These are phyloP conservation scores for Pyricularia sp. DNA, from an alignment of 2,329 filamentous ascomycete species.

Conservation along the genomic window DNA sequence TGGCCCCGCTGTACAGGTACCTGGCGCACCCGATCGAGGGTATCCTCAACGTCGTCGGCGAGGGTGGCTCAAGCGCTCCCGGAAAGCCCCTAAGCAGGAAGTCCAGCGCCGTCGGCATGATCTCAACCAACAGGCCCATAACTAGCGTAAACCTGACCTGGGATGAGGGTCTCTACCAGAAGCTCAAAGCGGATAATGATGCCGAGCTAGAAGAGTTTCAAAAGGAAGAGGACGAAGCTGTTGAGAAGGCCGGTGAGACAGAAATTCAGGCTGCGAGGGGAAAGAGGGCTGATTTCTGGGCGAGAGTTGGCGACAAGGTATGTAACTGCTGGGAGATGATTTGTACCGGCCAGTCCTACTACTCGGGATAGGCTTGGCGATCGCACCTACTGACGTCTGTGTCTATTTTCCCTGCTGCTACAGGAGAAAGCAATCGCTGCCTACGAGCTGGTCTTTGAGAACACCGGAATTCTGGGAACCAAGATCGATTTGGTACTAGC, in stretches of 20 bases:
- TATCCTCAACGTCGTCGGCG: constrained; percentile 64
- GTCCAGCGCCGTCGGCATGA: constrained; percentile 59
- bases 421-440: constrained; percentile 89
- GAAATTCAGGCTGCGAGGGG: constrained; percentile 86
- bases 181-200: constrained; percentile 64
- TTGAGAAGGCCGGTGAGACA: constrained; percentile 90
- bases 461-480: constrained; percentile 89
- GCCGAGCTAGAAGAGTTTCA: constrained; percentile 62
- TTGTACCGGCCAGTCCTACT: neutral
- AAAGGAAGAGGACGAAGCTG: constrained; percentile 85
- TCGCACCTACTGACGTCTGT: constrained; percentile 9
- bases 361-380: too few relatives aligned
- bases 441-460: constrained; percentile 89
- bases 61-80: constrained; percentile 37
- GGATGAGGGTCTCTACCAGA: constrained; percentile 80
- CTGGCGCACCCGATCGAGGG: constrained; percentile 72
- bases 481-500: constrained; percentile 97
- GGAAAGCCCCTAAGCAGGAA: constrained; percentile 52
- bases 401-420: neutral
- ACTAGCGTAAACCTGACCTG: constrained; percentile 58
- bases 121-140: constrained; percentile 56
- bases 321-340: neutral
- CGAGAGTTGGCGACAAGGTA: constrained; percentile 91
- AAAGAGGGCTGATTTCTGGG: constrained; percentile 94
- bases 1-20: constrained; percentile 78